Percentiles rank a stretch among this genome's conserved stretches.
phyloP scores from a whole-genome alignment of 225 moss, liverwort and hornwort genomes.

The Pseudoscleropodium purum region DNA sequence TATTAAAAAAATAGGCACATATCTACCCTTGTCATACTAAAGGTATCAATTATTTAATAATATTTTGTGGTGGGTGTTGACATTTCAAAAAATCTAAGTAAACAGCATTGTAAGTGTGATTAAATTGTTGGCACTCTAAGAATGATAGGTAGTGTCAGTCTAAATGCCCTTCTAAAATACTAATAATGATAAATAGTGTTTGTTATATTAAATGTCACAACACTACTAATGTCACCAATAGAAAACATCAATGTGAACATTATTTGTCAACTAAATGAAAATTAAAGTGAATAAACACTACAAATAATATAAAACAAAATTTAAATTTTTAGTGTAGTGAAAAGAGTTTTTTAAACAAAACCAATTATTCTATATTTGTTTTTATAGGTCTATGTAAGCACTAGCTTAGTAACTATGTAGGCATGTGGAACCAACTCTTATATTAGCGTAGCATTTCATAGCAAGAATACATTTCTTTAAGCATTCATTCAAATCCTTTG shows the following conservation, averaged over 20 bases:
- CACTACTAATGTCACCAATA: too few species aligned
- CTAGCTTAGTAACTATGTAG: neutral
- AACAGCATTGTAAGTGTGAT: neutral
- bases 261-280: too few species aligned
- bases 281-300: too few species aligned
- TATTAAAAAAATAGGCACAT: neutral
- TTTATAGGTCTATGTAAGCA: too few species aligned
- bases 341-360: too few species aligned
- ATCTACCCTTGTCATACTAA: neutral
- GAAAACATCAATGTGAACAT: too few species aligned
- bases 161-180: neutral
- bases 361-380: too few species aligned
- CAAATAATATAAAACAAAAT: too few species aligned
- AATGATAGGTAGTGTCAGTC: neutral
- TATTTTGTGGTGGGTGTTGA: neutral
- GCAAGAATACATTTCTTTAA: neutral
- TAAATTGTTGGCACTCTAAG: neutral
- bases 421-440: neutral
- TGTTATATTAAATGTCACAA: neutral
- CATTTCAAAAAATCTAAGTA: neutral
- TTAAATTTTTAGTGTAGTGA: too few species aligned
- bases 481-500: neutral
- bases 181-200: neutral
- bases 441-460: neutral
- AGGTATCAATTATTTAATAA: neutral